Base-by-base conservation (phyloP, 352 stramenopile species). In the Elongisporangium anandrum region DNA sequence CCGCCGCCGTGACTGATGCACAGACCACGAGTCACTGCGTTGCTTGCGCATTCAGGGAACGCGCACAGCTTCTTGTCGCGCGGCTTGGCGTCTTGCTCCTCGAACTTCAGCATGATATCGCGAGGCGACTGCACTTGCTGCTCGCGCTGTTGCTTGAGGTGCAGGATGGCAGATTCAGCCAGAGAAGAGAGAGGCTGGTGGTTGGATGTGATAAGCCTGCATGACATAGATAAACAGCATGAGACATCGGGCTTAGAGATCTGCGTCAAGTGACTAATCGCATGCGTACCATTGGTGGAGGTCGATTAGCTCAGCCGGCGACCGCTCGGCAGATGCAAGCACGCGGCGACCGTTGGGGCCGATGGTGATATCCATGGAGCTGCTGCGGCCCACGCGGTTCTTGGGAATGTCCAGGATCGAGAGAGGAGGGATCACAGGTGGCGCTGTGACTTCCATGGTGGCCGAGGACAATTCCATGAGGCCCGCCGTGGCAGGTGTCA, bases 1-100 rank as follows among this genome's bases (percentile, higher is more conserved):
- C 85, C 85, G 34, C 85, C 85, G 26, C 85, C 85, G 57, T 94
- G 85, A 52, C 78, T 88, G 12, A 93, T 92, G 56, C 86, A 95
- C 24, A 93, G 72, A 8, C 86, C 86, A 23, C 86, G 76, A 17
- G 84, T 93, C 50, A 93, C 84, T 7, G 86, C 83, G 59, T 90
- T 94, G 63, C 81, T 92, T 12, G 63, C 54, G 61, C 86, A 95
- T 23, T 85, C 63, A 10, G 81, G 77, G 49, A 92, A 89, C 9
- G 75, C 80, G 57, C 81, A 92, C 12, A 92, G 68, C 63, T 92
- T 92, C 63, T 92, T 92, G 63, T 89, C 81, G 13, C 81, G 81
- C 34, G 73, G 73, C 50, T 65, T 57, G 45, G 65, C 60, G 45
- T 63, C 29, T 13, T 41, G 29, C 5, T 41, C 29, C 5, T 41